A percentile compares a stretch with the other conserved stretches of the same genome.
Conservation (phyloP, 208 protist genomes). For the Leishmania braziliensis region DNA sequence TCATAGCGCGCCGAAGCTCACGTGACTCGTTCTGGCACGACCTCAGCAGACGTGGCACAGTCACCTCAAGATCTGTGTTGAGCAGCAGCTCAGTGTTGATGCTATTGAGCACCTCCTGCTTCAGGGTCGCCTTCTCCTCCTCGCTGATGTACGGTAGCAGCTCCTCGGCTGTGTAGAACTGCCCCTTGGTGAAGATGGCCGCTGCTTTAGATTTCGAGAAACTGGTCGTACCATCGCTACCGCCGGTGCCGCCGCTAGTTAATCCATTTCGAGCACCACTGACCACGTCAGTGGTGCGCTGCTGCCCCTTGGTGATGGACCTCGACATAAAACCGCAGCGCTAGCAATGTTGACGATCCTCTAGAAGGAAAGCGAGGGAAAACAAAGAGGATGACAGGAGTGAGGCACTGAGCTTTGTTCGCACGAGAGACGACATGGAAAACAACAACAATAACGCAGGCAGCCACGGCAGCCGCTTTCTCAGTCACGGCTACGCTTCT, state of each 20-base stretch:
- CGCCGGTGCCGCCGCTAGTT: constrained; percentile 9
- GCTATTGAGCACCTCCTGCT: constrained; percentile 65
- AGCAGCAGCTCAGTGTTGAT: constrained; percentile 83
- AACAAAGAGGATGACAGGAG: constrained; percentile 2
- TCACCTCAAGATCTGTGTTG: constrained; percentile 70
- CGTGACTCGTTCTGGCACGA: constrained; percentile 72
- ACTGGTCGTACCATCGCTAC: background rate
- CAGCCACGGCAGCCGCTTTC: background rate
- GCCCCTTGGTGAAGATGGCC: constrained; percentile 10
- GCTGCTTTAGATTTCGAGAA: background rate
- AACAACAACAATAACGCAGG: background rate
- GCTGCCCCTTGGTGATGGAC: constrained; percentile 31
- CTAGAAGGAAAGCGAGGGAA: constrained; percentile 4
- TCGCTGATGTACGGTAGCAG: constrained; percentile 71
- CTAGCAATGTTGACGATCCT: constrained; percentile 5
- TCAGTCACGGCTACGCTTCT: background rate
- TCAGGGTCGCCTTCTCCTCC: constrained; percentile 52
- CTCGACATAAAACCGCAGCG: constrained; percentile 17
- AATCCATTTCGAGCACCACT: constrained; percentile 31
- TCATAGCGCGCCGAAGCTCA: constrained; percentile 79
- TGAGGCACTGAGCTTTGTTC: background rate
- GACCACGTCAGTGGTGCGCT: constrained; percentile 31
- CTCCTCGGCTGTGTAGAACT: constrained; percentile 70
- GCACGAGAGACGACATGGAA: background rate
- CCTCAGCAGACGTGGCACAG: constrained; percentile 74